phyloP scores from a whole-genome alignment of 2,329 filamentous ascomycete genomes.

The Pyrenophora teres region DNA sequence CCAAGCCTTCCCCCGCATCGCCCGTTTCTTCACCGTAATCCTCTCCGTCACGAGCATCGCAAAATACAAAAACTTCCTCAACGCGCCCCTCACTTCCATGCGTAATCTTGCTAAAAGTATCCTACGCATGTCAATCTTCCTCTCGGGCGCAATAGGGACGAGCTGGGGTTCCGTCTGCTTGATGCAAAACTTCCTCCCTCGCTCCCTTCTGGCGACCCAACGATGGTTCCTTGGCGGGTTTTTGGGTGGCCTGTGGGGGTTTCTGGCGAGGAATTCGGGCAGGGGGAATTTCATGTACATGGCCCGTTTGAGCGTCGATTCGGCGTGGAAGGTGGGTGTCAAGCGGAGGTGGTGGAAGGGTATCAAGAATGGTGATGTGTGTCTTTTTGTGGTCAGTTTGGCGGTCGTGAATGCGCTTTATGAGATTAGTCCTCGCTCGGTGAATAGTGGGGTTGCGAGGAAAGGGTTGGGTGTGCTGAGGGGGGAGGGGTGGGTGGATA shows the following conservation, averaged over 20 bases:
- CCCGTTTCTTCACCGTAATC: conserved; percentile 76
- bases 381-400: conserved; percentile 79
- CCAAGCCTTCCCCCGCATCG: conserved; percentile 76
- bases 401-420: conserved; percentile 79
- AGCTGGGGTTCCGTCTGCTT: conserved; percentile 90
- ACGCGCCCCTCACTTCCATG: conserved; percentile 69
- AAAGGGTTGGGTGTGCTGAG: conserved; percentile 75
- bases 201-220: conserved; percentile 75
- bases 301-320: conserved; percentile 77
- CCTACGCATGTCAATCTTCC: conserved; percentile 74
- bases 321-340: conserved; percentile 88
- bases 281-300: conserved; percentile 76
- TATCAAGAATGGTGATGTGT: conserved; percentile 79
- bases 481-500: conserved; percentile 77
- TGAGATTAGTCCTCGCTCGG: conserved; percentile 69
- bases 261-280: conserved; percentile 66
- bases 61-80: conserved; percentile 68
- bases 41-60: conserved; percentile 74
- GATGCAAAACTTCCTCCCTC: conserved; percentile 79
- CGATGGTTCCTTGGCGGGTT: conserved; percentile 90
- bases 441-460: conserved; percentile 69
- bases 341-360: conserved; percentile 89
- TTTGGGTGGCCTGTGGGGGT: conserved; percentile 82
- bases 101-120: conserved; percentile 70
- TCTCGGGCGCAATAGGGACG: conserved; percentile 82